Conservation (phyloP, 208 protist genomes). For the Wallacemonas sp. region DNA sequence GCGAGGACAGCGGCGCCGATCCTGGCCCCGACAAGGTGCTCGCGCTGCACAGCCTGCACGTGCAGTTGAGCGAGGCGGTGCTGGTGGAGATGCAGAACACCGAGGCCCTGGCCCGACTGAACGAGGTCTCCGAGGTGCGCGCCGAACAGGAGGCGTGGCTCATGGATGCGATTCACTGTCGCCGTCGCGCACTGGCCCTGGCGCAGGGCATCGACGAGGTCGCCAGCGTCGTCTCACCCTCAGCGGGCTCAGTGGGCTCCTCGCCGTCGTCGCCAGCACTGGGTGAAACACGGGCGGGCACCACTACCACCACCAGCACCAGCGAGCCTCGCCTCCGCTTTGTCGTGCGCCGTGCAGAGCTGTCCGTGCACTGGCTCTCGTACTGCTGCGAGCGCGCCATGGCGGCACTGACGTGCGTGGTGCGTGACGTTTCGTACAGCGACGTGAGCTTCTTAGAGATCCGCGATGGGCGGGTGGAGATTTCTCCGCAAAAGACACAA, state of each 20-base stretch:
- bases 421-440: slow-evolving; percentile 10
- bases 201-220: neutral
- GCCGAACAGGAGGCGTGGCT: slow-evolving; percentile 5
- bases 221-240: neutral
- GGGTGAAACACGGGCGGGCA: neutral
- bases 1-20: neutral
- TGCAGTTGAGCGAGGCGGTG: slow-evolving; percentile 11
- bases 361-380: slow-evolving; percentile 12
- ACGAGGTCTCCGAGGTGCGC: slow-evolving; percentile 1
- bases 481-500: slow-evolving; percentile 5
- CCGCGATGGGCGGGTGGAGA: neutral
- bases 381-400: slow-evolving; percentile 14
- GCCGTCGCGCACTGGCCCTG: neutral
- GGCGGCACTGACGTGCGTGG: slow-evolving; percentile 3
- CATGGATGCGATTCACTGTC: slow-evolving; percentile 10
- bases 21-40: neutral
- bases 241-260: neutral
- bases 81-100: slow-evolving; percentile 12
- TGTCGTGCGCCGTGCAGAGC: neutral
- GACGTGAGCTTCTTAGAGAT: neutral
- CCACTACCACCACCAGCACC: neutral
- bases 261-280: neutral
- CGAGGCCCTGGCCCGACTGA: neutral
- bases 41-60: neutral
- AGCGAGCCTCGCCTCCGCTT: neutral